Base-by-base conservation (phyloP, 2,329 filamentous ascomycete species). In the Corinectria fuckeliana region DNA sequence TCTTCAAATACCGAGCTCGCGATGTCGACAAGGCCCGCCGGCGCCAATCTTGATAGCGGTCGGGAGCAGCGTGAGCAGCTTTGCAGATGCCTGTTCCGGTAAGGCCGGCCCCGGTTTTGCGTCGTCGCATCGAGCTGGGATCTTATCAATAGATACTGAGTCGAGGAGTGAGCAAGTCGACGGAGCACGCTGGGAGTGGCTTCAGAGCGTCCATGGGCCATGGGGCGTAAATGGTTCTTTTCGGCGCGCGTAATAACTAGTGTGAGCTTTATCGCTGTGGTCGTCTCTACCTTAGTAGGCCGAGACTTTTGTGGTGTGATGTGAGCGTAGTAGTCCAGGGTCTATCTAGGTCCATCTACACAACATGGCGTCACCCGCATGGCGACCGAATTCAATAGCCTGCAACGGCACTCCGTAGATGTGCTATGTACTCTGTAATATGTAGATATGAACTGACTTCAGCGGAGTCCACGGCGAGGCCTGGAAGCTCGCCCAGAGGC, bases 31-130 rank as follows among this genome's bases (percentile, higher is more conserved):
- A 41, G 16, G 45, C 26, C 14, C 42, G 42, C 32, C 57, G 36
- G 58, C 56, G 56, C 55, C 63, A 65, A 63, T 65, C 55, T 61
- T 38, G 57, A 61, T 59, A 51, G 58, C 45, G 36, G 32, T 44
- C 39, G 34, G n/a, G 13, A 38, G 42, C 51, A 63, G 63, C 58
- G 58, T 68, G 55, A 44, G 18, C n/a, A n/a, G n/a, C n/a, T 23
- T 42, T 42, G 25, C 52, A 61, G 50, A 67, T 69, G 65, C 67
- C 66, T 67, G 25, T 69, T 67, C 26, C 5, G 57, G 64, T 45
- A 55, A 66, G 64, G 62, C 44, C 28, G 13, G 45, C 10, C 16
- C 39, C 53, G 32, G 55, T 69, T 69, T n/a, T 10, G 63, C 72
- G 23, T 20, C 2, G 34, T 72, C 70, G 13, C 71, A 75, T 38